Evolutionary conservation across 2,329 filamentous ascomycete genomes (phyloP).

Genomic region (Aspergillus fumigatiaffinis): DNA sequence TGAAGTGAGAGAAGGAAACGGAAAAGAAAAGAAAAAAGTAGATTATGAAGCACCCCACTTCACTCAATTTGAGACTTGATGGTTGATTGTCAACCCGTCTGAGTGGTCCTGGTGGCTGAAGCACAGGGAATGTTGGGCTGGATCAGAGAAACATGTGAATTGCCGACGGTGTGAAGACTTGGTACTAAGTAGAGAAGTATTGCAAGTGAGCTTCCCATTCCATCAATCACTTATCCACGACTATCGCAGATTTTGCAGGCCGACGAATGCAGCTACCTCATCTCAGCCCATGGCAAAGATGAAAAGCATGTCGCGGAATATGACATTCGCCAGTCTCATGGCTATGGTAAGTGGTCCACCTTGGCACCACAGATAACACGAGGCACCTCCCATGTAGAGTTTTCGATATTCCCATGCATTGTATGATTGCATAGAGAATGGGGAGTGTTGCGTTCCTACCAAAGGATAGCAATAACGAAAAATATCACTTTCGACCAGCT

Average conservation of each 20-base stretch:
- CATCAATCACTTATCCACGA: neutral
- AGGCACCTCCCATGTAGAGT: neutral
- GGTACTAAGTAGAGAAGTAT: neutral
- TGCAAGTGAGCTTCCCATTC: neutral
- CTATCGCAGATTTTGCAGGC: neutral
- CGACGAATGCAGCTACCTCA: neutral
- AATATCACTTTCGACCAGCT: conserved; percentile 34
- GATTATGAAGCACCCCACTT: neutral
- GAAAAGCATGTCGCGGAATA: neutral
- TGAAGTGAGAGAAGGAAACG: neutral
- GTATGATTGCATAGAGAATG: neutral
- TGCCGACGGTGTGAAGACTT: neutral
- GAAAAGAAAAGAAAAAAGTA: neutral
- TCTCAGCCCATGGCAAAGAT: neutral
- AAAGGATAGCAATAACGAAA: neutral
- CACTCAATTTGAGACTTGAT: neutral
- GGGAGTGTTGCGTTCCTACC: neutral
- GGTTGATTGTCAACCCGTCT: neutral
- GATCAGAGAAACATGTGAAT: neutral
- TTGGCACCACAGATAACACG: neutral
- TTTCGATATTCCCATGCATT: neutral
- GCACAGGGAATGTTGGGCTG: neutral
- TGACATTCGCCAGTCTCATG: neutral
- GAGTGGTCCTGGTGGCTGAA: neutral
- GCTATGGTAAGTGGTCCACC: neutral